Evolutionary conservation across 129 eudicot genomes (phyloP).

Genomic region (Artemisia tridentata): DNA sequence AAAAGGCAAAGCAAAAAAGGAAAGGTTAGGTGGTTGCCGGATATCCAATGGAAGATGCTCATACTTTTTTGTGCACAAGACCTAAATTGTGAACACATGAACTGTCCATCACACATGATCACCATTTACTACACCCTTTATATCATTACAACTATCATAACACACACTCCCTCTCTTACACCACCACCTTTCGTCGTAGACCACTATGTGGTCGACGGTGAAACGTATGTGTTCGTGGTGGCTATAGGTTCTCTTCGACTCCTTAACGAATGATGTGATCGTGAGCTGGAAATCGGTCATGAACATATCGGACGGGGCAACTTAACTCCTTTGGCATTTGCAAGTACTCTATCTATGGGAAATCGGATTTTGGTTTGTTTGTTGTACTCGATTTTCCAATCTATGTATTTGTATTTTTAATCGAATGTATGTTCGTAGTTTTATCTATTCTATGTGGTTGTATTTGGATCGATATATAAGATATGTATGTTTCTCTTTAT

Average conservation of each 20-base stretch:
- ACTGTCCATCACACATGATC: slow-evolving; percentile 27
- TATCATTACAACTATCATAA: slow-evolving; percentile 14
- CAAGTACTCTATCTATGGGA: background rate
- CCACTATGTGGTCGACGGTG: background rate
- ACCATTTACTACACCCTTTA: slow-evolving; percentile 16
- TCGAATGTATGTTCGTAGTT: background rate
- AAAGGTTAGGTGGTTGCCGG: slow-evolving; percentile 13
- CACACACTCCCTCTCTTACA: slow-evolving; percentile 27
- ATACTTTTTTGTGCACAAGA: slow-evolving; percentile 20
- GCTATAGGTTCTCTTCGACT: slow-evolving; percentile 4
- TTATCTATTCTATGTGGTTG: background rate
- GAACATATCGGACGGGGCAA: slow-evolving; percentile 35
- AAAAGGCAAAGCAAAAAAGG: slow-evolving; percentile 21
- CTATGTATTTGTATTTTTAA: slow-evolving; percentile 23
- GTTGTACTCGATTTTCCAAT: slow-evolving; percentile 1
- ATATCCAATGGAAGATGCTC: slow-evolving; percentile 40
- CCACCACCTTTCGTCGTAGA: slow-evolving; percentile 19
- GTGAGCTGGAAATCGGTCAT: background rate
- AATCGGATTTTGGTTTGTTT: slow-evolving; percentile 32
- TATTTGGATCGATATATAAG: slow-evolving; percentile 5
- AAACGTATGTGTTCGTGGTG: slow-evolving; percentile 13
- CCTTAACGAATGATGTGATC: slow-evolving; percentile 22
- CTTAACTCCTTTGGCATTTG: slow-evolving; percentile 41
- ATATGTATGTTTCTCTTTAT: background rate
- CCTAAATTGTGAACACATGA: slow-evolving; percentile 22